Percentiles rank a stretch among this genome's conserved stretches.
Conservation (phyloP, 495 filamentous ascomycete genomes). For the Pyrenula massariospora region DNA sequence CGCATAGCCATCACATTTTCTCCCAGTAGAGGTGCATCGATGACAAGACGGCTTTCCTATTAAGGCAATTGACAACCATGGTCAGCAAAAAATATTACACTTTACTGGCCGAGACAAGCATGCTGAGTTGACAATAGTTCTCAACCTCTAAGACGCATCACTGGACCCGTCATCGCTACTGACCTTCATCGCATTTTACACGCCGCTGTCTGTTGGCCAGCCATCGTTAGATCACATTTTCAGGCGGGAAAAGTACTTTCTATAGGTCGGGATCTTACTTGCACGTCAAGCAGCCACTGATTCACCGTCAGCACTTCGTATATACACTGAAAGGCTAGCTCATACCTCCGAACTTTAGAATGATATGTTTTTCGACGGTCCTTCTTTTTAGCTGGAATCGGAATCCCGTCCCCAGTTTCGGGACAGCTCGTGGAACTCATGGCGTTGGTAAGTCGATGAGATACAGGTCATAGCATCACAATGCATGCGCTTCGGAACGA, state of each 20-base stretch:
- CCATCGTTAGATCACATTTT: not conserved
- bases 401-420: too few species aligned
- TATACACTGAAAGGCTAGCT: not conserved
- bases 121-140: too few species aligned
- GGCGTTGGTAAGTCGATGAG: not conserved
- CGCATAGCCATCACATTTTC: slow-evolving; percentile 33
- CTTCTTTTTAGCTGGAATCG: too few species aligned
- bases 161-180: too few species aligned
- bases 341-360: not conserved
- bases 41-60: slow-evolving; percentile 37
- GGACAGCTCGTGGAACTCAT: too few species aligned
- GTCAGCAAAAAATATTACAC: not conserved
- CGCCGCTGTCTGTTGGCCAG: not conserved
- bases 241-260: too few species aligned
- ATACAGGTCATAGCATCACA: not conserved
- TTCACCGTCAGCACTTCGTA: not conserved
- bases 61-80: not conserved
- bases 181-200: not conserved
- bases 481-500: not conserved
- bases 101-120: too few species aligned
- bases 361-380: not conserved
- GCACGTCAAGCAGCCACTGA: not conserved
- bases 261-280: not conserved
- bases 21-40: slow-evolving; percentile 37
- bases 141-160: too few species aligned